Percentiles rank a stretch among this genome's conserved stretches.
Conservation (phyloP, 345 rosid genomes). For the thale cress (Arabidopsis thaliana) region TAIR10.1 NC_003074.8:22265001-22265500, state of each 20-base stretch:
- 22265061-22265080: constrained; percentile 72
- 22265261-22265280: constrained; percentile 99
- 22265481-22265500: constrained; percentile 51
- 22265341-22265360: constrained; percentile 49
- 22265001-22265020: constrained; percentile 51
- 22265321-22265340: constrained; percentile 41
- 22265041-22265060: constrained; percentile 51
- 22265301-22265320: constrained; percentile 56
- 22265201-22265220: constrained; percentile 44
- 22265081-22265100: constrained; percentile 91
- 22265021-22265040: constrained; percentile 50
- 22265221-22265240: constrained; percentile 43
- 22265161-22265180: constrained; percentile 33
- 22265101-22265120: constrained; percentile 82
- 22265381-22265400: constrained; percentile 96
- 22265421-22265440: constrained; percentile 68
- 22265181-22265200: constrained; percentile 48
- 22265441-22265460: constrained; percentile 61
- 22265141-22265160: constrained; percentile 84
- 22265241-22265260: constrained; percentile 64
- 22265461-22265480: constrained; percentile 50
- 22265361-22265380: constrained; percentile 53
- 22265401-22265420: constrained; percentile 72
- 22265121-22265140: constrained; percentile 88
- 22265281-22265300: constrained; percentile 77